These are phyloP conservation scores for Nemania sp. DNA, from an alignment of 2,329 filamentous ascomycete genomes.

Conservation along the genomic window DNA sequence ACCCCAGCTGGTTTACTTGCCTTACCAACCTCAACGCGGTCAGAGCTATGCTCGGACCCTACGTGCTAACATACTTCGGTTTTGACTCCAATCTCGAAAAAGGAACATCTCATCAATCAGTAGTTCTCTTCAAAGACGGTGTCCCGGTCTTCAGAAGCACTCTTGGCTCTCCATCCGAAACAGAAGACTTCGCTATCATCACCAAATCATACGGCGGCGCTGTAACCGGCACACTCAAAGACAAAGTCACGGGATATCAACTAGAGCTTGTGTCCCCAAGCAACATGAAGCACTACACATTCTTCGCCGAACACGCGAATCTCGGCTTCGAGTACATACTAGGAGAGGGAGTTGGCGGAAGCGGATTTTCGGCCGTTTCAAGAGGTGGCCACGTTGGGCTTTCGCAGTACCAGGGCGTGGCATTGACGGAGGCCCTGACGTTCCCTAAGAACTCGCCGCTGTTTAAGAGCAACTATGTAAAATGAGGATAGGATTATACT, in stretches of 20 bases:
- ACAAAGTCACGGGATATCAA: conserved; percentile 25
- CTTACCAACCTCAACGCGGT: conserved; percentile 19
- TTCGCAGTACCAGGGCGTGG: conserved; percentile 18
- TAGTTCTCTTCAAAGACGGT: conserved; percentile 21
- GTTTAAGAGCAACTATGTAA: conserved; percentile 22
- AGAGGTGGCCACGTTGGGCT: conserved; percentile 22
- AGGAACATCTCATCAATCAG: conserved; percentile 11
- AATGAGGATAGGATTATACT: too few species aligned
- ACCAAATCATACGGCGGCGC: conserved; percentile 23
- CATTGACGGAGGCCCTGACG: conserved; percentile 23
- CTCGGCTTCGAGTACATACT: conserved; percentile 26
- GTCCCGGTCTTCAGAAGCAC: conserved; percentile 16
- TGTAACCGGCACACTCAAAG: conserved; percentile 26
- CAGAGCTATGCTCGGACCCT: conserved; percentile 17
- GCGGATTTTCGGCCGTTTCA: conserved; percentile 17
- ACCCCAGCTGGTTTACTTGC: conserved; percentile 25
- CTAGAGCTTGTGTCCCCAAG: conserved; percentile 20
- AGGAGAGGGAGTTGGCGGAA: conserved; percentile 26
- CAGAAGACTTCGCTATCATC: conserved; percentile 18
- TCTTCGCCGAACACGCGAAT: conserved; percentile 16
- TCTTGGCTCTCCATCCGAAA: conserved; percentile 7
- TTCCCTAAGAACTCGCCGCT: conserved; percentile 28
- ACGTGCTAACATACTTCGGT: conserved; percentile 13
- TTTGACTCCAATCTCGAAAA: conserved; percentile 17
- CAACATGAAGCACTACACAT: conserved; percentile 12